Evolutionary conservation across 352 stramenopile species (phyloP), one percentile per base, ranked within the genome.

Genomic region (Phytophthora sansomeana): DNA sequence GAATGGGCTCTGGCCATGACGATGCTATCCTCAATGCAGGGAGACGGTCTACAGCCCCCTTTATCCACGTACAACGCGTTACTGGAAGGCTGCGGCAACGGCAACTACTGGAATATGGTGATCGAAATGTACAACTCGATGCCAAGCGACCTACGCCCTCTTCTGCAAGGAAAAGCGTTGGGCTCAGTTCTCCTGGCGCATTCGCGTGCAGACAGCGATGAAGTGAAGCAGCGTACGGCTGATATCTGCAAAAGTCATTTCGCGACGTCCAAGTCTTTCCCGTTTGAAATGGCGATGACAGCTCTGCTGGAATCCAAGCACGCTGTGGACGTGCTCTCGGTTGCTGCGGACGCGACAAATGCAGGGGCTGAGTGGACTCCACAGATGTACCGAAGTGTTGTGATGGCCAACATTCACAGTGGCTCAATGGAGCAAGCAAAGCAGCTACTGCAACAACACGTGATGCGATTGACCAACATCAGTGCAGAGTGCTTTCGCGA

Each of bases 401-500:
- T 59, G 35, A 42, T 60, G n/a, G 47, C 63, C 21, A 24, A 65
- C 17, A 44, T 70, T 3, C 35, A 50, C 26, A 42, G 14, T n/a
- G 63, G 63, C 0, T 54, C 54, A 0, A 52, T 58, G 63, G 39
- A 70, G 0, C 47, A 65, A 44, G 48, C 54, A 4, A 65, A 17
- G 5, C 6, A 56, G 7, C 21, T 66, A 21, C 29, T 70, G 26
- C 28, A 50, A 3, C 48, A 56, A 1, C 57, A 65, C 48, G 71
- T 55, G 38, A 85, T 84, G 66, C 61, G 79, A 36, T 84, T 91
- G 75, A 47, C 56, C 13, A 80, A 75, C 48, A 19, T 16, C 4
- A 88, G 78, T 38, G 80, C 75, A 14, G 59, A 75, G 11, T 90
- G 77, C 58, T 90, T 88, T 61, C 83, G 78, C 17, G 79, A 87